These are phyloP conservation scores for Pythium periplocum DNA, from an alignment of 352 stramenopile genomes.

Conservation along the genomic window DNA sequence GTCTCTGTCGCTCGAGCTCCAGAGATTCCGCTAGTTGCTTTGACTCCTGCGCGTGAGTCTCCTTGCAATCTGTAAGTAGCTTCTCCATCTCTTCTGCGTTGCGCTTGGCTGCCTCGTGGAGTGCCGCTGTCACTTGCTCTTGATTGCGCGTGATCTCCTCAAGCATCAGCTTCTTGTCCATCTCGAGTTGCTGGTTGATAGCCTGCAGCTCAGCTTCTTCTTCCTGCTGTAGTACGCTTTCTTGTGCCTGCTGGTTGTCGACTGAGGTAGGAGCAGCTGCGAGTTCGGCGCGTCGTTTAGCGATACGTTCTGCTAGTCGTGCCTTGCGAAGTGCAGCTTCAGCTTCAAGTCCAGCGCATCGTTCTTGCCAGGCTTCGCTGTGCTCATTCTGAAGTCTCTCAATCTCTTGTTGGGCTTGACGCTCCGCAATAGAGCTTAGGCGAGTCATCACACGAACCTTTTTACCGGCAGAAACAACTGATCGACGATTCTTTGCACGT, in stretches of 20 bases:
- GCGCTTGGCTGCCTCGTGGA: slow-evolving; percentile 18
- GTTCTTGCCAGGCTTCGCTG: slow-evolving; percentile 18
- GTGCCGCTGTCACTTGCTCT: slow-evolving; percentile 2
- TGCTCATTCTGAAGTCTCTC: slow-evolving; percentile 24
- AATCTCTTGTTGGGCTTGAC: slow-evolving; percentile 21
- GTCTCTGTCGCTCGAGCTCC: slow-evolving; percentile 31
- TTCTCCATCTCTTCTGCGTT: slow-evolving; percentile 30
- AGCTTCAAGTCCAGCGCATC: slow-evolving; percentile 19
- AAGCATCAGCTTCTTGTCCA: slow-evolving; percentile 18
- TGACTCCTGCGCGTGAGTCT: slow-evolving; percentile 26
- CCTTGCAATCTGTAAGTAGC: slow-evolving; percentile 15
- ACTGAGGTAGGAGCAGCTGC: not conserved
- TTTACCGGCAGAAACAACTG: too few species aligned
- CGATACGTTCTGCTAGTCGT: slow-evolving; percentile 24
- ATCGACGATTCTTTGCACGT: too few species aligned
- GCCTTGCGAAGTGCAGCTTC: slow-evolving; percentile 23
- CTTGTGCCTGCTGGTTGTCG: too few species aligned
- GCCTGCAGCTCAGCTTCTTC: slow-evolving; percentile 19
- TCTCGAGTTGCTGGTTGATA: slow-evolving; percentile 11
- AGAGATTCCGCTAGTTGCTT: slow-evolving; percentile 22
- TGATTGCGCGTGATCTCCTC: slow-evolving; percentile 11
- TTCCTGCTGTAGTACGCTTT: slow-evolving; percentile 1
- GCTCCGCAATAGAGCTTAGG: slow-evolving; percentile 8
- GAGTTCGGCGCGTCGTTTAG: slow-evolving; percentile 17
- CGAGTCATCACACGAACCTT: not conserved